Conservation (phyloP, 257 asterid genomes). For the Knoxia roxburghii region DNA sequence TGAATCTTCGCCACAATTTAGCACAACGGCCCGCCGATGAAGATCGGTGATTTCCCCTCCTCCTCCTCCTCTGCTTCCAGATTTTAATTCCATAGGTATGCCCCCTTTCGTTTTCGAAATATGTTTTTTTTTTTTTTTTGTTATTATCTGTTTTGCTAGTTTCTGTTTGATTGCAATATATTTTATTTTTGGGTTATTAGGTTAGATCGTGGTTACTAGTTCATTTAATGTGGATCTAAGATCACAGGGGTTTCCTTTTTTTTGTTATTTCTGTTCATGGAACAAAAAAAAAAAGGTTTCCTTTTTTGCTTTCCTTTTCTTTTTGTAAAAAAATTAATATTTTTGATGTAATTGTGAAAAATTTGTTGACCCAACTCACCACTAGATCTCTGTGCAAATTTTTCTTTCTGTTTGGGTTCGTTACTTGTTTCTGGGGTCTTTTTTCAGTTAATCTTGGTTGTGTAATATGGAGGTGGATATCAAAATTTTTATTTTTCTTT, state of each 20-base stretch:
- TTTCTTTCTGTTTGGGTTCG: not conserved
- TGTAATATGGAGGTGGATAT: not conserved
- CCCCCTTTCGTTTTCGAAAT: not conserved
- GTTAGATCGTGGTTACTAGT: constrained; percentile 6
- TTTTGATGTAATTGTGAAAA: not conserved
- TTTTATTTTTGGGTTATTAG: not conserved
- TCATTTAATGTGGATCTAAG: constrained; percentile 16
- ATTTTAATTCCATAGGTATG: constrained; percentile 33
- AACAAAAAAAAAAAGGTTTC: not conserved
- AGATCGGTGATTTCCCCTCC: constrained; percentile 38
- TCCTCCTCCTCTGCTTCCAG: constrained; percentile 19
- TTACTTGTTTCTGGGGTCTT: not conserved
- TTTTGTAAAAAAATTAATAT: no score
- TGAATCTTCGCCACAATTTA: constrained; percentile 28
- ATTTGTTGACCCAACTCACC: not conserved
- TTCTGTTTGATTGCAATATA: not conserved
- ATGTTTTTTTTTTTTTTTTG: not conserved
- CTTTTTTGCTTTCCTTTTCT: not conserved
- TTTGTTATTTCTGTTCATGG: not conserved
- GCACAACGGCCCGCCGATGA: constrained; percentile 51
- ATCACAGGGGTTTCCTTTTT: not conserved
- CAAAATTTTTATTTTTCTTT: not conserved
- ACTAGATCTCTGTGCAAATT: constrained; percentile 10
- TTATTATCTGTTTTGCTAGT: not conserved
- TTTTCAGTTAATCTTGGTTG: not conserved